Evolutionary conservation across 2,329 filamentous ascomycete genomes (phyloP).

Genomic region (Hymenoscyphus linearis): DNA sequence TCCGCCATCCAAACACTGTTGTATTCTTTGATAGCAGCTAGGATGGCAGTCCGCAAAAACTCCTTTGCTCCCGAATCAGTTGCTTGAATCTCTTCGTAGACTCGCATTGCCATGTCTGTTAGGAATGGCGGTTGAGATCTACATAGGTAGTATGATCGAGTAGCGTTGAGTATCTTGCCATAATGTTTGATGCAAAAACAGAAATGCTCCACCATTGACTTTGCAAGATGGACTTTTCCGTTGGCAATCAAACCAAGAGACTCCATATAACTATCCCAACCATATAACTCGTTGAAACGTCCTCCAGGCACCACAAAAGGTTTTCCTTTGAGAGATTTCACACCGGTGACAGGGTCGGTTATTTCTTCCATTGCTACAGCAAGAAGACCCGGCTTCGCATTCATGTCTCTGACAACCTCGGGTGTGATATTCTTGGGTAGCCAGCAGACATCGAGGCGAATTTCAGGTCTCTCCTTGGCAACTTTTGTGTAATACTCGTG

Average conservation of each 20-base stretch:
- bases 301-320: conserved; percentile 98
- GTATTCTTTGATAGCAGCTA: conserved; percentile 84
- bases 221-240: conserved; percentile 79
- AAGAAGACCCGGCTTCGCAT: conserved; percentile 80
- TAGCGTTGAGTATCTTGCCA: conserved; percentile 96
- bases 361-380: conserved; percentile 84
- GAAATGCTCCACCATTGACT: conserved; percentile 93
- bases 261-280: conserved; percentile 99
- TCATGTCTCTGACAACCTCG: conserved; percentile 76
- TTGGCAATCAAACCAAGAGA: conserved; percentile 83
- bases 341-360: conserved; percentile 59
- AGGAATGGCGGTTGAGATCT: conserved; percentile 95
- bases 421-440: conserved; percentile 74
- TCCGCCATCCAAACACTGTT: conserved; percentile 30
- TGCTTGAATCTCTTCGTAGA: conserved; percentile 82
- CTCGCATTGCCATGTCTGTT: conserved; percentile 92
- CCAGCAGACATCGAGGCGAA: conserved; percentile 80
- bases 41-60: conserved; percentile 72
- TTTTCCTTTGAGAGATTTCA: conserved; percentile 68
- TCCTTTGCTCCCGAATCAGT: conserved; percentile 58
- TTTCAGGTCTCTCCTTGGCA: conserved; percentile 71
- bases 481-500: conserved; percentile 82
- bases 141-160: conserved; percentile 88
- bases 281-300: conserved; percentile 96
- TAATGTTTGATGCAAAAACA: conserved; percentile 98